Evolutionary conservation across 2,329 filamentous ascomycete genomes (phyloP).

Genomic region (Ambrosiella cleistominuta): DNA sequence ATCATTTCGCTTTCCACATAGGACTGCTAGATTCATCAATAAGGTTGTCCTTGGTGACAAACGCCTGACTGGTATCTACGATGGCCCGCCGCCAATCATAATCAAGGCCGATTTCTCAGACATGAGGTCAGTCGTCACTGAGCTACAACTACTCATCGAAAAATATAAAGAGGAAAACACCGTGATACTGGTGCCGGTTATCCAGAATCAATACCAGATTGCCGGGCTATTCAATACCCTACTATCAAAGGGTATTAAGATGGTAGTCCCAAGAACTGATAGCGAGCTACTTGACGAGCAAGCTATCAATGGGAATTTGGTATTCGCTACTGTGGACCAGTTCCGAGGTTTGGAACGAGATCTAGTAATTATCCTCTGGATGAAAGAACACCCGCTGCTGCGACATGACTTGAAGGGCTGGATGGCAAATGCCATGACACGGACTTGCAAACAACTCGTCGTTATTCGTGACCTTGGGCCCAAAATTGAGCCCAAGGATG

Average conservation of each 20-base stretch:
- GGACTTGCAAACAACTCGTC: no score
- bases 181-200: conserved; percentile 3
- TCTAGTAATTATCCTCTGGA: conserved; percentile 12
- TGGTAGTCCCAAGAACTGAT: conserved; percentile 16
- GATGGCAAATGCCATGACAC: no score
- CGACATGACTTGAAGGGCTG: no score
- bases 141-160: conserved; percentile 10
- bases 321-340: conserved; percentile 19
- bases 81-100: conserved; percentile 17
- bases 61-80: conserved; percentile 17
- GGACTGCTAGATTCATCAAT: conserved; percentile 18
- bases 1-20: conserved; percentile 17
- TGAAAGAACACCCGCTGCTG: no score
- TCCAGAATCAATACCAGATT: background rate
- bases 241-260: conserved; percentile 12
- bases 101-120: conserved; percentile 8
- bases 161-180: conserved; percentile 14
- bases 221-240: background rate
- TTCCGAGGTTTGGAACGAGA: conserved; percentile 21
- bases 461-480: no score
- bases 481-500: no score
- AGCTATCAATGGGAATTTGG: conserved; percentile 18
- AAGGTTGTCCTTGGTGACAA: conserved; percentile 17
- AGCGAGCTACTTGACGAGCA: conserved; percentile 16
- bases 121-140: conserved; percentile 7